These are phyloP conservation scores for Gentiana macrophylla DNA, from an alignment of 257 asterid genomes.

Conservation along the genomic window DNA sequence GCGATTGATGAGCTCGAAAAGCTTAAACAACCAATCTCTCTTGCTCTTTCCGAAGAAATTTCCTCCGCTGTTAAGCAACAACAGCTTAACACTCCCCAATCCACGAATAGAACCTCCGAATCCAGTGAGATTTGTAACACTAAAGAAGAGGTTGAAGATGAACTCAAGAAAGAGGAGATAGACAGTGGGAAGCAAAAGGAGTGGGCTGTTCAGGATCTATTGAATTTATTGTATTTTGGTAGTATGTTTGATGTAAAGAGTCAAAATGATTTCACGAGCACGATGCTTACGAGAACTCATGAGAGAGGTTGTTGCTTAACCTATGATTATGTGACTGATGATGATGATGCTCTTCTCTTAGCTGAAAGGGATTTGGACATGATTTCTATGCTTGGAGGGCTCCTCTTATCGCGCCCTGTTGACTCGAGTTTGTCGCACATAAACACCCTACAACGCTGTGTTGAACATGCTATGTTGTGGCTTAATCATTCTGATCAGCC, in stretches of 20 bases:
- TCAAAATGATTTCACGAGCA: background rate
- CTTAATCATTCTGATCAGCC: constrained; percentile 43
- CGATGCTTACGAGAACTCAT: constrained; percentile 29
- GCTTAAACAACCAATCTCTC: constrained; percentile 44
- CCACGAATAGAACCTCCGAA: background rate
- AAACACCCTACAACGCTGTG: constrained; percentile 40
- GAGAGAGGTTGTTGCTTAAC: constrained; percentile 64
- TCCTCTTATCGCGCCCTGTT: constrained; percentile 45
- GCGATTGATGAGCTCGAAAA: constrained; percentile 70
- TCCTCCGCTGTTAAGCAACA: constrained; percentile 5
- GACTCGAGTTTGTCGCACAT: constrained; percentile 51
- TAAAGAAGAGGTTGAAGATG: constrained; percentile 10
- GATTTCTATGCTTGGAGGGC: constrained; percentile 44
- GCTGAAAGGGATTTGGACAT: constrained; percentile 55
- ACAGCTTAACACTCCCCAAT: background rate
- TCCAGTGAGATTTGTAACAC: background rate
- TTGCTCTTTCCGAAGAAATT: constrained; percentile 55
- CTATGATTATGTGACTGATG: constrained; percentile 54
- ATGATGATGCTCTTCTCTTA: constrained; percentile 36
- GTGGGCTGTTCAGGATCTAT: constrained; percentile 33
- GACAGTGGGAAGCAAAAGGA: constrained; percentile 7
- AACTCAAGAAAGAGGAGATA: background rate
- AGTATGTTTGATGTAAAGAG: constrained; percentile 43
- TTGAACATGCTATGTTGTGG: constrained; percentile 74
- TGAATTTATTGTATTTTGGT: constrained; percentile 48